phyloP scores from a whole-genome alignment of 306 rosid genomes.

The Acacia melanoxylon region DNA sequence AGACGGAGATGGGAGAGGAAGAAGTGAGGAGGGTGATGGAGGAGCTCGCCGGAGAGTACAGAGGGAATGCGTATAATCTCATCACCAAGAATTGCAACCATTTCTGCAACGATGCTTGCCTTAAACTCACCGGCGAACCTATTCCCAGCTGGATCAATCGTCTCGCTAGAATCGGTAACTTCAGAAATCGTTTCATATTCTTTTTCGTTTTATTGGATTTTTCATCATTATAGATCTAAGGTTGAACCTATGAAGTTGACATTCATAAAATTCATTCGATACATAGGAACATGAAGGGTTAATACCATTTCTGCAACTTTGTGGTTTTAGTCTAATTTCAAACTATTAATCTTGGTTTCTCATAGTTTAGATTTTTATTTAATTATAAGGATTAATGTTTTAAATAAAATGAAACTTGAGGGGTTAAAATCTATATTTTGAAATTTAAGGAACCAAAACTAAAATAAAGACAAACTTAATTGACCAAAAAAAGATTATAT shows the following conservation, averaged over 20 bases:
- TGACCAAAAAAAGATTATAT: no score
- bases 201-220: not conserved
- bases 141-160: conserved; percentile 97
- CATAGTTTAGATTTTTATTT: no score
- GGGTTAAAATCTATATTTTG: no score
- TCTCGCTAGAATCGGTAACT: conserved; percentile 81
- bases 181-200: no score
- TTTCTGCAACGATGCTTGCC: conserved; percentile 75
- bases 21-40: conserved; percentile 59
- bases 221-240: not conserved
- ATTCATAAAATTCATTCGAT: not conserved
- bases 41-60: conserved; percentile 62
- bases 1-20: conserved; percentile 42
- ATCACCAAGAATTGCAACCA: conserved; percentile 92
- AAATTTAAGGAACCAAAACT: no score
- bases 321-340: no score
- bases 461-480: fast-evolving
- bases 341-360: no score
- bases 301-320: no score
- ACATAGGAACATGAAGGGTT: no score
- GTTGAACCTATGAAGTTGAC: not conserved
- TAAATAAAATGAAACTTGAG: no score
- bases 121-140: conserved; percentile 71
- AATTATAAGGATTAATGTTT: fast-evolving
- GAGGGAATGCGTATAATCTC: conserved; percentile 82